Evolutionary conservation across 345 rosid species (phyloP), one percentile per base, ranked within the genome.

Genomic region (Salix arbutifolia): DNA sequence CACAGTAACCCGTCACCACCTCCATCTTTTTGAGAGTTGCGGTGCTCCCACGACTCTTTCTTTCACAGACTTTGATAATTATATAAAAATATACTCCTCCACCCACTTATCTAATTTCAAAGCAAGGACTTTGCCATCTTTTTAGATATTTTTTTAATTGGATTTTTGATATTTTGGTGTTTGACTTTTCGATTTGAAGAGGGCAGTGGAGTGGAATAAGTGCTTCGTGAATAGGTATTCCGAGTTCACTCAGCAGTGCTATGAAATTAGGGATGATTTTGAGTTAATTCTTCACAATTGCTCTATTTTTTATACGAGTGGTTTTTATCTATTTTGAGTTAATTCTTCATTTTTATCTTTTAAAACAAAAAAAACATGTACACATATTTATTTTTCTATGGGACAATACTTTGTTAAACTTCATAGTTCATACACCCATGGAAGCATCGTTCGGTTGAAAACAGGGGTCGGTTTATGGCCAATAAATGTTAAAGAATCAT

Each of bases 41-140:
- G 88, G 90, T 79, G 83, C 87, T 86, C 79, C 82, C 79, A 91
- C 93, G 93, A 76, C 90, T 86, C 86, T 74, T 74, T 76, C n/a
- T 48, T 37, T n/a, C 62, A n/a, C 62, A 23, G 0, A 58, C 62
- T n/a, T 1, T n/a, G 26, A 23, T 58, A 58, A n/a, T 23, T 25
- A 58, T n/a, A 23, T 1, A 58, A 8, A n/a, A 58, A 58, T 1
- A n/a, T 0, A n/a, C 62, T 56, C 62, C 26, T 8, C 62, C 9
- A 4, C n/a, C 13, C 5, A n/a, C 28, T n/a, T 58, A 4, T 58
- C 3, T 23, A 9, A 40, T 4, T 10, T 40, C 44, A 2, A 4
- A n/a, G 25, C 14, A n/a, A 9, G 26, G 13, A 7, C 23, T 58
- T 56, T 58, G 1, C 62, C 62, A 10, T 9, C 26, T 58, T 46